A percentile compares a stretch with the other conserved stretches of the same genome.
These are phyloP conservation scores for Truncatella angustata DNA, from an alignment of 2,329 filamentous ascomycete species.

Conservation along the genomic window DNA sequence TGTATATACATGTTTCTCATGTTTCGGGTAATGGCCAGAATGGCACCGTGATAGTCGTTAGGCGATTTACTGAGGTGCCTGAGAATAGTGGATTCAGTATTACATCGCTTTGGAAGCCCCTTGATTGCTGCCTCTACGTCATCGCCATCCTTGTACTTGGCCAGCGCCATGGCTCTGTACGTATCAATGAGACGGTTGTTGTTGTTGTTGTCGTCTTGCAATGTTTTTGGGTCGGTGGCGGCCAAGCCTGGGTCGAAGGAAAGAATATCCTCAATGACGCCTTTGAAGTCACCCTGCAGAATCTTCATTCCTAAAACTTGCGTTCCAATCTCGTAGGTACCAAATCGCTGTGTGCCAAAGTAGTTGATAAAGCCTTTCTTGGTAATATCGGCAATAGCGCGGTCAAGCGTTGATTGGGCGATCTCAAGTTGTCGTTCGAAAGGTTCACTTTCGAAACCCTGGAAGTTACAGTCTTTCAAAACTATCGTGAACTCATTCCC, in stretches of 20 bases:
- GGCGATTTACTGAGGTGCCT: conserved; percentile 63
- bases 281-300: conserved; percentile 76
- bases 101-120: conserved; percentile 75
- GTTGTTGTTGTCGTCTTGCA: conserved; percentile 39
- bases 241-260: conserved; percentile 64
- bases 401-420: conserved; percentile 48
- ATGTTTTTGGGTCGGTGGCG: conserved; percentile 34
- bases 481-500: conserved; percentile 95
- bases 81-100: conserved; percentile 76
- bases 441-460: conserved; percentile 38
- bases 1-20: conserved; percentile 94
- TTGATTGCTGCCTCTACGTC: conserved; percentile 60
- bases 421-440: conserved; percentile 46
- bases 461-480: conserved; percentile 76
- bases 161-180: conserved; percentile 74
- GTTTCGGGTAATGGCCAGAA: conserved; percentile 76
- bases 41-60: conserved; percentile 74
- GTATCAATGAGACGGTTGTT: conserved; percentile 69
- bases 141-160: conserved; percentile 65
- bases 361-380: conserved; percentile 92
- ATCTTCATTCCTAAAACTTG: conserved; percentile 83
- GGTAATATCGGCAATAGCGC: conserved; percentile 65
- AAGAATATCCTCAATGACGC: conserved; percentile 75
- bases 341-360: conserved; percentile 95
- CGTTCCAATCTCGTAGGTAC: conserved; percentile 81